These are phyloP conservation scores for Hygrocybe punicea DNA, from an alignment of 768 basidiomycete genomes.

Conservation along the genomic window DNA sequence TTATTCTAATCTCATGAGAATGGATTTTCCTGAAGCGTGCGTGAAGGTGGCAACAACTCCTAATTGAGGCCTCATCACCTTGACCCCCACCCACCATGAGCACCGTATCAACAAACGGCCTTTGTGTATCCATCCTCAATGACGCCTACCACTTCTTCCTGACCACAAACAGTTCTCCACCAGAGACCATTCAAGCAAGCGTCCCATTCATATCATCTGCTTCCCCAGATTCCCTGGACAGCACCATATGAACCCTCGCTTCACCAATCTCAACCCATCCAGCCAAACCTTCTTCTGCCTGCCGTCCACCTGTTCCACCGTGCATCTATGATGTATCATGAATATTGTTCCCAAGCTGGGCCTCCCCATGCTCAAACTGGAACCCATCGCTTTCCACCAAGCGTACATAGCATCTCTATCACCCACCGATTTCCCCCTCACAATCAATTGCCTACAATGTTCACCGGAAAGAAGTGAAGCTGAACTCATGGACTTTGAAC, in stretches of 20 bases:
- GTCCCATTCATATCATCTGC: not conserved
- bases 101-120: not conserved
- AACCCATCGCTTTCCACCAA: not conserved
- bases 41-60: too few species aligned
- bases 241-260: too few species aligned
- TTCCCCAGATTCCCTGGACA: not conserved
- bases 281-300: not conserved
- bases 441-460: not conserved
- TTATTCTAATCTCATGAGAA: too few species aligned
- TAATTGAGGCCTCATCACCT: too few species aligned
- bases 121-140: constrained; percentile 1
- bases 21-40: too few species aligned
- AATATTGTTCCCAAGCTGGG: not conserved
- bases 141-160: not conserved
- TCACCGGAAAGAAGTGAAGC: not conserved
- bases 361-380: not conserved
- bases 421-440: not conserved
- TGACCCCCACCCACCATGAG: not conserved
- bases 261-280: not conserved
- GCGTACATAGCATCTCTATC: not conserved
- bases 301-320: not conserved
- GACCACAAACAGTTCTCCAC: not conserved
- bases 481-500: not conserved
- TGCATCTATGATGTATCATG: not conserved
- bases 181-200: not conserved